A percentile compares a stretch with the other conserved stretches of the same genome.
Evolutionary conservation across 1,284 basidiomycete genomes (phyloP).

Genomic region (Peniophora sp.): DNA sequence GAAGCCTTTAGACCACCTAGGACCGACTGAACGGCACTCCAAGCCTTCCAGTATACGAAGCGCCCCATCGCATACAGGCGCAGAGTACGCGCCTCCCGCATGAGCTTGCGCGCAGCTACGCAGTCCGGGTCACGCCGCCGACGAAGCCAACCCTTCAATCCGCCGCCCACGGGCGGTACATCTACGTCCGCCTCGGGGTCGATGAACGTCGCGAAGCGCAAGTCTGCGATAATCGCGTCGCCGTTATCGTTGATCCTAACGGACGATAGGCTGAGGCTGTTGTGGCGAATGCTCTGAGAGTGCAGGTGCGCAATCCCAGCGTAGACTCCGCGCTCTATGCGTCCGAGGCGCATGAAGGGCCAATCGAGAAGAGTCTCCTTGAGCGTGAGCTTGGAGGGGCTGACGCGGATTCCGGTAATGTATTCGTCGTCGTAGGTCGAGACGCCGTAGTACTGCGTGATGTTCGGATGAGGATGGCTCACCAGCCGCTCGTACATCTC

Average conservation of each 20-base stretch:
- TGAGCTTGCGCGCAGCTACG: not conserved
- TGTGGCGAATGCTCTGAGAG: constrained; percentile 17
- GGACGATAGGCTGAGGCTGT: constrained; percentile 18
- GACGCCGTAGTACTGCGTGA: constrained; percentile 16
- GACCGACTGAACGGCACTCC: not conserved
- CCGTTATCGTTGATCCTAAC: constrained; percentile 15
- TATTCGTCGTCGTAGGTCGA: not conserved
- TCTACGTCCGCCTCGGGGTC: not conserved
- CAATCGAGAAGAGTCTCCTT: not conserved
- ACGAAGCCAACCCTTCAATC: not conserved
- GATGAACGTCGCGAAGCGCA: not conserved
- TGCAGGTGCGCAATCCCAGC: constrained; percentile 14
- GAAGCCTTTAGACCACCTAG: too few species aligned
- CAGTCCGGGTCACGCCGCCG: not conserved
- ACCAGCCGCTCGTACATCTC: constrained; percentile 13
- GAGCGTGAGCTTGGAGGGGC: not conserved
- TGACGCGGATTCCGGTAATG: not conserved
- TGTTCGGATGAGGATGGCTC: constrained; percentile 14
- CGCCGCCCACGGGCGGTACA: not conserved
- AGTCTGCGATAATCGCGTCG: constrained; percentile 2
- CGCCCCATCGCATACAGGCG: too few species aligned
- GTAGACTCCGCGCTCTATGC: constrained; percentile 7
- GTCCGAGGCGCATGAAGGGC: not conserved
- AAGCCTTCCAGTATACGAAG: not conserved
- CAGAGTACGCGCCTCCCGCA: too few species aligned